Evolutionary conservation across 1,139 yeast species (phyloP).

Genomic region (Groenewaldozyma auringiensis): DNA sequence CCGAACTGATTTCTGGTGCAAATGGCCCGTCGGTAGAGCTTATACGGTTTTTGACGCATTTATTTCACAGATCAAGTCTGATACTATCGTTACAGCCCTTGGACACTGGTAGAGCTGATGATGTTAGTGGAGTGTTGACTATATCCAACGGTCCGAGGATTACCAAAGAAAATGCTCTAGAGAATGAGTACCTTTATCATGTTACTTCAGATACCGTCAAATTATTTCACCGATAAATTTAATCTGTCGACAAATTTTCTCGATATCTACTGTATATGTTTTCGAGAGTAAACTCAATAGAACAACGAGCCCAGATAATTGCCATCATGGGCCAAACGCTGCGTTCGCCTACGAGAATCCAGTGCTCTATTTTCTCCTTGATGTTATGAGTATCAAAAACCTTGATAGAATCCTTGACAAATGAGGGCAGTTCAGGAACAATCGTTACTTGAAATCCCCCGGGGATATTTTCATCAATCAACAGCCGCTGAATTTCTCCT

Average conservation of each 20-base stretch:
- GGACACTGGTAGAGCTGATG: constrained; percentile 75
- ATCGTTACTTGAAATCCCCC: constrained; percentile 76
- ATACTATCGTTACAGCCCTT: constrained; percentile 55
- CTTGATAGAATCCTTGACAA: constrained; percentile 59
- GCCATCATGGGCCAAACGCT: constrained; percentile 93
- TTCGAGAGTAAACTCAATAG: constrained; percentile 83
- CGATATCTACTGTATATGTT: constrained; percentile 46
- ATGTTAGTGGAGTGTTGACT: constrained; percentile 65
- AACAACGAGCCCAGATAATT: constrained; percentile 77
- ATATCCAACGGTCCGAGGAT: constrained; percentile 46
- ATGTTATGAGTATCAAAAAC: constrained; percentile 67
- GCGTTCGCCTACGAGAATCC: constrained; percentile 86
- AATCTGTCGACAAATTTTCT: constrained; percentile 2
- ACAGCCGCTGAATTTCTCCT: constrained; percentile 60
- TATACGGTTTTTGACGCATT: constrained; percentile 41
- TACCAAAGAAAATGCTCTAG: constrained; percentile 34
- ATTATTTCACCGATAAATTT: constrained; percentile 33
- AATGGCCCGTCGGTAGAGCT: constrained; percentile 30
- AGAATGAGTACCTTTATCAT: constrained; percentile 58
- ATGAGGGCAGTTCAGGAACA: constrained; percentile 70
- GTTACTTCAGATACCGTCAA: constrained; percentile 38
- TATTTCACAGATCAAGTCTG: constrained; percentile 45
- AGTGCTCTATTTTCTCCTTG: constrained; percentile 67
- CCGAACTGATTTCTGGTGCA: constrained; percentile 35
- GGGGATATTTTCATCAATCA: constrained; percentile 84